Conservation (phyloP, 495 filamentous ascomycete genomes). For the Tuber melanosporum region DNA sequence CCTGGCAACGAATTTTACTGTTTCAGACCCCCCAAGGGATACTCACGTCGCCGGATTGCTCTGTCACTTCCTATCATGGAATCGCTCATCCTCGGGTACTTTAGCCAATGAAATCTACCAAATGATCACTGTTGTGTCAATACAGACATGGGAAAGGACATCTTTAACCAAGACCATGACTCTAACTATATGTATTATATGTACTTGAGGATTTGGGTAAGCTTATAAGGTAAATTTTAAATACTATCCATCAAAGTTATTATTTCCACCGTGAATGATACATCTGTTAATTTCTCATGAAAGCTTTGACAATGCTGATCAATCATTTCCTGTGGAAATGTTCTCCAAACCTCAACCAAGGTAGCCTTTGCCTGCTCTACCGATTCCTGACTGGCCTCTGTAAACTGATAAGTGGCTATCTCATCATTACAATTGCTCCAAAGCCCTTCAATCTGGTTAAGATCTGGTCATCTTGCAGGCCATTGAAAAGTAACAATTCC, state of each 20-base stretch:
- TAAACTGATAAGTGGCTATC: conserved; percentile 6
- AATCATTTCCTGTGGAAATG: background rate
- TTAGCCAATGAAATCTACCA: too few species aligned
- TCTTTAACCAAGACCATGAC: too few species aligned
- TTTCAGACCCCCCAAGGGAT: too few species aligned
- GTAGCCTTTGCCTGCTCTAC: background rate
- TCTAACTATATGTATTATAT: too few species aligned
- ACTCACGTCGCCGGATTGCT: too few species aligned
- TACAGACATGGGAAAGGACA: too few species aligned
- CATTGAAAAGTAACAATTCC: conserved; percentile 2
- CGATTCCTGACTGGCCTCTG: background rate
- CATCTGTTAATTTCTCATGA: background rate
- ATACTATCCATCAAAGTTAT: conserved; percentile 17
- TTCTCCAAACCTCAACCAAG: background rate
- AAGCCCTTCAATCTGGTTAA: conserved; percentile 4
- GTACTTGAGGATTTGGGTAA: too few species aligned
- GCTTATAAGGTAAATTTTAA: too few species aligned
- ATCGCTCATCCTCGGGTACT: too few species aligned
- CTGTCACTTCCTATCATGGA: too few species aligned
- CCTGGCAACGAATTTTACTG: too few species aligned
- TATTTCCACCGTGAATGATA: background rate
- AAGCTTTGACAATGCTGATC: background rate
- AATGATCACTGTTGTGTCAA: too few species aligned
- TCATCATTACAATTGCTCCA: conserved; percentile 5
- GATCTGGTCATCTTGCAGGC: background rate